A percentile compares a stretch with the other conserved stretches of the same genome.
Conservation (phyloP, 1,284 basidiomycete genomes). For the Trametes sp. region DNA sequence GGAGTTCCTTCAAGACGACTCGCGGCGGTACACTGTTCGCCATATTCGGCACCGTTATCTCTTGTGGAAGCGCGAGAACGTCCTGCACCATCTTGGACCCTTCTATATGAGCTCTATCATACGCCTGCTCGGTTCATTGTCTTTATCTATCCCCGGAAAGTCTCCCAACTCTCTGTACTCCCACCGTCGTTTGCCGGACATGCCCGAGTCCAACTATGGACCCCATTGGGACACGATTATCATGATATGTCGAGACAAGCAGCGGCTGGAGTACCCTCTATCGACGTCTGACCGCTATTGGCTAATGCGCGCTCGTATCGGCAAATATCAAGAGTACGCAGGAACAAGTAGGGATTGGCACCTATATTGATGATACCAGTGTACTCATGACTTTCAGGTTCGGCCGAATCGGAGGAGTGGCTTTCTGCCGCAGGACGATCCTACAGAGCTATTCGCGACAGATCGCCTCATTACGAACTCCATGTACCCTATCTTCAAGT, state of each 20-base stretch:
- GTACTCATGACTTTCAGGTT: neutral
- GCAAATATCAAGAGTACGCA: constrained; percentile 15
- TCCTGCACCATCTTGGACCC: constrained; percentile 37
- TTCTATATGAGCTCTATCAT: constrained; percentile 47
- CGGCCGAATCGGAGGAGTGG: constrained; percentile 28
- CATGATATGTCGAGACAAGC: constrained; percentile 41
- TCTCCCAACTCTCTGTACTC: constrained; percentile 30
- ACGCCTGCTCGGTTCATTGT: constrained; percentile 54
- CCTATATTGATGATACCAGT: constrained; percentile 6
- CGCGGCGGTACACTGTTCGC: constrained; percentile 35
- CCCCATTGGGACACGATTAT: constrained; percentile 48
- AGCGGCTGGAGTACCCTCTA: constrained; percentile 33
- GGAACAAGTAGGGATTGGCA: constrained; percentile 3
- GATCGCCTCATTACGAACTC: constrained; percentile 25
- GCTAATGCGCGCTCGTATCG: constrained; percentile 49
- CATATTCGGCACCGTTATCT: constrained; percentile 48
- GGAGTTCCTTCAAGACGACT: constrained; percentile 24
- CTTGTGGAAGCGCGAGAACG: constrained; percentile 19
- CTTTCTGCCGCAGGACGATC: constrained; percentile 35
- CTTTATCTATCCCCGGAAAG: constrained; percentile 35
- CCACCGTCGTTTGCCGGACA: constrained; percentile 36
- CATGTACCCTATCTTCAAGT: constrained; percentile 38
- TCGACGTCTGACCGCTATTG: constrained; percentile 49
- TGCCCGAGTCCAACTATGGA: constrained; percentile 29
- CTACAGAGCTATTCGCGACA: constrained; percentile 27